Evolutionary conservation across 2,329 filamentous ascomycete species (phyloP).

Genomic region (Stylonectria norvegica): DNA sequence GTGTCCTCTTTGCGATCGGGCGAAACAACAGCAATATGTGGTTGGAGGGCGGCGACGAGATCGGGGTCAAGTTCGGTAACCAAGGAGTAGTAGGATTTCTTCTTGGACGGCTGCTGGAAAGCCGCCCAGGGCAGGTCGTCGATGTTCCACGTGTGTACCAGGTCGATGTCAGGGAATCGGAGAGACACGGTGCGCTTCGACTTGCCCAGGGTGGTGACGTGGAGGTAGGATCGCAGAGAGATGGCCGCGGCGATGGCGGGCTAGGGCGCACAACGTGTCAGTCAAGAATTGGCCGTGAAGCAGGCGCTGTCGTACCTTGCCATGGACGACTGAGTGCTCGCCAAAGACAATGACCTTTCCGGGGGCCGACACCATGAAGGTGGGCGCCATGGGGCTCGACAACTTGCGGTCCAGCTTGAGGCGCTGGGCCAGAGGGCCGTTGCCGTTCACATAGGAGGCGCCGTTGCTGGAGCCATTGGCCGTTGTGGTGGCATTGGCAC

Average conservation of each 20-base stretch:
- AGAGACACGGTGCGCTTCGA: conserved; percentile 84
- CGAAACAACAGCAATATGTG: conserved; percentile 72
- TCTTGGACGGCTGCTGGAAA: conserved; percentile 79
- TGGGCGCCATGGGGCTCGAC: conserved; percentile 69
- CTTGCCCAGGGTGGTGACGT: conserved; percentile 91
- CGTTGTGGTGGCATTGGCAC: conserved; percentile 8
- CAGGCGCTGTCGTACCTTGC: conserved; percentile 61
- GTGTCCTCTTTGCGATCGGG: conserved; percentile 61
- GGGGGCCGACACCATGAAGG: conserved; percentile 97
- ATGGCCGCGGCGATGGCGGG: conserved; percentile 93
- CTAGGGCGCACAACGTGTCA: conserved; percentile 39
- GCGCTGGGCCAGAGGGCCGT: conserved; percentile 33
- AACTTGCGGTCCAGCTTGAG: conserved; percentile 50
- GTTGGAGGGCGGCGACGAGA: conserved; percentile 74
- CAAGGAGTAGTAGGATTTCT: conserved; percentile 91
- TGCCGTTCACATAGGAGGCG: conserved; percentile 33
- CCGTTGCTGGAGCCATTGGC: conserved; percentile 23
- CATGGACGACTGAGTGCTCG: conserved; percentile 96
- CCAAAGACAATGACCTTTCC: conserved; percentile 98
- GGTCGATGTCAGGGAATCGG: conserved; percentile 84
- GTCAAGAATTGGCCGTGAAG: conserved; percentile 7
- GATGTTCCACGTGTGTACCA: conserved; percentile 92
- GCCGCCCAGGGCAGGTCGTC: conserved; percentile 82
- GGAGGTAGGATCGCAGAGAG: conserved; percentile 91
- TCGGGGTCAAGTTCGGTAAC: conserved; percentile 81